These are phyloP conservation scores for Globisporangium heterothallicum DNA, from an alignment of 352 stramenopile species.

Conservation along the genomic window DNA sequence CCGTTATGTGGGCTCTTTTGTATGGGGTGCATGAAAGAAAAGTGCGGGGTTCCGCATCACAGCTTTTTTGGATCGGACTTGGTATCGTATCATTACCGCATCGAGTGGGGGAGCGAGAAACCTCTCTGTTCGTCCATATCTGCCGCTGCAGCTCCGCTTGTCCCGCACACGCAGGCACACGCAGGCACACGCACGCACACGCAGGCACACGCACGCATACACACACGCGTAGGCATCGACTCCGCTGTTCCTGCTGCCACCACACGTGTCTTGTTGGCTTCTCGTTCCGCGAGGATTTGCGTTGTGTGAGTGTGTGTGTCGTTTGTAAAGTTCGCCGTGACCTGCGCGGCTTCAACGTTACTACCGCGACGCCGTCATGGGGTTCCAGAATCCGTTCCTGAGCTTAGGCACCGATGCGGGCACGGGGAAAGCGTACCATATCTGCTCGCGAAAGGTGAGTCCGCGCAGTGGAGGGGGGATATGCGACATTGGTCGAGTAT, in stretches of 20 bases:
- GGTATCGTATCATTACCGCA: conserved; percentile 5
- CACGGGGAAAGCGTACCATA: conserved; percentile 81
- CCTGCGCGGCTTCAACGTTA: neutral
- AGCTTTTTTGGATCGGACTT: neutral
- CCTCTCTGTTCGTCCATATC: too few relatives aligned
- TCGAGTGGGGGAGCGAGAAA: neutral
- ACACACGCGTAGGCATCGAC: neutral
- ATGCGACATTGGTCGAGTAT: too few relatives aligned
- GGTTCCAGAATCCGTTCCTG: conserved; percentile 70
- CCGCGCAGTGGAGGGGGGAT: neutral
- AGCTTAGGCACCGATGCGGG: conserved; percentile 77
- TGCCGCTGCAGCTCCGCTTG: too few relatives aligned
- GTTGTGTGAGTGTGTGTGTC: too few relatives aligned
- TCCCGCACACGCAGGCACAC: too few relatives aligned
- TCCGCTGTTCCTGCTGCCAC: too few relatives aligned
- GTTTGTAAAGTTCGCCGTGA: too few relatives aligned
- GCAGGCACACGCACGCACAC: too few relatives aligned
- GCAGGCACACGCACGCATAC: neutral
- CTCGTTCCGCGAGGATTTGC: too few relatives aligned
- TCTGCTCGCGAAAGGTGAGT: conserved; percentile 78
- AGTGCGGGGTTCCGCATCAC: neutral
- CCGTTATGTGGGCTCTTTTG: neutral
- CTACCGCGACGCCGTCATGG: conserved; percentile 26
- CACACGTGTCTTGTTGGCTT: too few relatives aligned
- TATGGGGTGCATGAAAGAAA: neutral